Conservation (phyloP, 2,329 filamentous ascomycete species). For the Seiridium cupressi region DNA sequence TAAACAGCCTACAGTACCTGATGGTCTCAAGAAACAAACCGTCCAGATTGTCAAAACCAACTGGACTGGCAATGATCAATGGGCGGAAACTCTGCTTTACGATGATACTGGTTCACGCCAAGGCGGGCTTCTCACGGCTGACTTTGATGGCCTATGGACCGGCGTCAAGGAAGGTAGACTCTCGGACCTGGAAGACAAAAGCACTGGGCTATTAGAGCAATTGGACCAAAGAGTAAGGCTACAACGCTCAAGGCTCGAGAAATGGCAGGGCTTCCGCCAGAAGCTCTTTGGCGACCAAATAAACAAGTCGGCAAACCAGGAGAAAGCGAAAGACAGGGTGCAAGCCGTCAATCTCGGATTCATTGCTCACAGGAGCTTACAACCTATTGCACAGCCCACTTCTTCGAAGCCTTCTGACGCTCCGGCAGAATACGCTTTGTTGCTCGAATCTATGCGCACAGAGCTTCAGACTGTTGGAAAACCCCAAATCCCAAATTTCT, state of each 20-base stretch:
- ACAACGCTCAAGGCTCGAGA: slow-evolving; percentile 67
- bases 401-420: slow-evolving; percentile 18
- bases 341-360: slow-evolving; percentile 54
- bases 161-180: slow-evolving; percentile 60
- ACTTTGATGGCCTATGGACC: slow-evolving; percentile 72
- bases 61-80: slow-evolving; percentile 76
- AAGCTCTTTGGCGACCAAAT: slow-evolving; percentile 37
- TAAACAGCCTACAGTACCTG: slow-evolving; percentile 32
- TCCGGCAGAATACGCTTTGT: slow-evolving; percentile 39
- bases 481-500: slow-evolving; percentile 26
- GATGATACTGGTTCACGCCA: slow-evolving; percentile 58
- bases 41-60: slow-evolving; percentile 65
- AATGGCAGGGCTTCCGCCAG: slow-evolving; percentile 69
- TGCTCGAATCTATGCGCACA: slow-evolving; percentile 40
- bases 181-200: slow-evolving; percentile 52
- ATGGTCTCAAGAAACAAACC: slow-evolving; percentile 46
- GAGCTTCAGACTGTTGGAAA: slow-evolving; percentile 34
- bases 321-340: slow-evolving; percentile 21
- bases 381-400: slow-evolving; percentile 27
- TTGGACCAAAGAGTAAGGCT: slow-evolving; percentile 65
- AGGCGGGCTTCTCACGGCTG: slow-evolving; percentile 62
- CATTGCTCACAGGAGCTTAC: slow-evolving; percentile 47
- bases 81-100: slow-evolving; percentile 69
- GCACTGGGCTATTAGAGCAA: slow-evolving; percentile 62
- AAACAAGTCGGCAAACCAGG: slow-evolving; percentile 2